Base-by-base conservation (phyloP, 2,329 filamentous ascomycete genomes). In the Emericellopsis cladophorae region DNA sequence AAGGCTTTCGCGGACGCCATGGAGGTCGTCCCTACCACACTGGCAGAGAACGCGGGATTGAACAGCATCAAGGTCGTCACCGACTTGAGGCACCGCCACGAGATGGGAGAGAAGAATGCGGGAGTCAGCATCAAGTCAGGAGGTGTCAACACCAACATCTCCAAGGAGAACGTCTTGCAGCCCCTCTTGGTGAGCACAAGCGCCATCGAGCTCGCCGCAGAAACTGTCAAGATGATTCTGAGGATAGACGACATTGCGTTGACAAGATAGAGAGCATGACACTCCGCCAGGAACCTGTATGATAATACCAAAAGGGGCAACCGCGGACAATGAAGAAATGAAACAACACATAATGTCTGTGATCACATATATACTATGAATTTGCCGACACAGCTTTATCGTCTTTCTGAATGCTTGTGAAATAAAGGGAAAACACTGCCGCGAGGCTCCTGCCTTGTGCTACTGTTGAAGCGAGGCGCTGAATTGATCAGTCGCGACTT, bases 31-130 rank as follows among this genome's bases (percentile, higher is more conserved):
- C 92, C 93, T 12, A 95, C 90, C 29, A 98, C 92, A 1, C 72
- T 98, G 51, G 93, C 92, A 1, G 92, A 98, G 68, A 98, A 98
- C 54, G 92, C 92, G 1, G 92, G 92, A 39, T 72, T 98, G 48
- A 98, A 98, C 73, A 90, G 85, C 60, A 98, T 98, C 74, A 95
- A 93, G 68, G 92, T 98, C 23, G 92, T 98, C 37, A 98, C 92
- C 22, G 92, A 96, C 54, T 68, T 98, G 56, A 77, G 92, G 57
- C 88, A 95, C 65, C 79, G 89, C 54, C 92, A 98, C 65, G 92
- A 92, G 52, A 81, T 89, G 64, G 92, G 90, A 42, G 89, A 96
- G 74, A 83, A 82, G 68, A 95, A 93, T 55, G 92, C 93, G 1
- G 93, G 92, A 53, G 89, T 98, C 48, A 95, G 89, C 67, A 96